Base-by-base conservation (phyloP, 2,329 filamentous ascomycete species). In the Chrysoporthe puriensis region DNA sequence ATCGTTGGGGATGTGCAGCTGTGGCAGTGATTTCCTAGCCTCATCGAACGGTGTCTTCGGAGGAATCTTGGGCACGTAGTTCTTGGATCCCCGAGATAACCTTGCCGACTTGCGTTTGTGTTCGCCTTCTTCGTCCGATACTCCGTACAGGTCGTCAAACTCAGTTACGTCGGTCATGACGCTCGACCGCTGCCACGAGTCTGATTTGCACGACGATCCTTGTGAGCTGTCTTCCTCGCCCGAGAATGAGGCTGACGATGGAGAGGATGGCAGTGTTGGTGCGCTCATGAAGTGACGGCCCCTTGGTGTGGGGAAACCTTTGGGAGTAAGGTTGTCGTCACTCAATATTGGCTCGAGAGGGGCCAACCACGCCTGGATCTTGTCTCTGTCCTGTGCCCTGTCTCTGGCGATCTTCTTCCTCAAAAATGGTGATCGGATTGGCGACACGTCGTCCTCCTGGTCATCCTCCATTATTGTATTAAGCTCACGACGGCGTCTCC, bases 131-230 rank as follows among this genome's bases (percentile, higher is more conserved):
- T 93, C 88, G 72, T 96, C 93, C 18, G 92, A 94, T 54, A 93
- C 86, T 78, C 96, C 92, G 78, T 97, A 97, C 61, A 97, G 82
- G 73, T 96, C 93, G 78, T 97, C 92, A 73, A 95, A 95, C 71
- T 93, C 90, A 72, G 87, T 92, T 70, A 85, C 85, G 73, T 88
- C 87, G 72, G 90, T 90, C 76, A 85, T 82, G 73, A 84, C 79
- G 81, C 86, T 91, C 73, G 83, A 82, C 73, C 88, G 83, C 70
- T 86, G 89, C 91, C 90, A 89, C 36, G 83, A 83, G 70, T 86
- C 84, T 52, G 83, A 85, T 11, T 81, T 83, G 73, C 83, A 84
- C 64, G 83, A 87, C 67, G 86, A 87, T 63, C 79, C 82, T n/a
- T 73, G 69, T 4, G 70, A 72, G 70, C 74, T 75, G 64, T 69